phyloP scores from a whole-genome alignment of 805 yeast species.

The Torulaspora maleeae region DNA sequence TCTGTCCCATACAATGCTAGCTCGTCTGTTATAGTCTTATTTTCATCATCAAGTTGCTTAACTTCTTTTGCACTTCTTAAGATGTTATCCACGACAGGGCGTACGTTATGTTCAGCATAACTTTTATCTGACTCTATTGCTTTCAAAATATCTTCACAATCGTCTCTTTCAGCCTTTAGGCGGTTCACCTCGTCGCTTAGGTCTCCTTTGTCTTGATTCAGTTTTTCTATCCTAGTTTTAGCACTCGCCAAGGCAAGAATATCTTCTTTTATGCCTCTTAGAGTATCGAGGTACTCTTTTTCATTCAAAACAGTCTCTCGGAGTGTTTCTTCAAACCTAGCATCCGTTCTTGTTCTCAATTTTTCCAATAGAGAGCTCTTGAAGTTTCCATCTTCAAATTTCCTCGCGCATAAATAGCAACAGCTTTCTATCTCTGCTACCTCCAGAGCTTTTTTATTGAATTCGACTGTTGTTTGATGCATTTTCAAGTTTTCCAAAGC shows the following conservation, averaged over 20 bases:
- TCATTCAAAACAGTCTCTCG: conserved; percentile 34
- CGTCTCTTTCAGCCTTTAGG: conserved; percentile 22
- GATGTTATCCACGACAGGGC: conserved; percentile 31
- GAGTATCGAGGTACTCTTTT: conserved; percentile 28
- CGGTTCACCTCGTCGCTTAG: conserved; percentile 7
- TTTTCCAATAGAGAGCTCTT: conserved; percentile 29
- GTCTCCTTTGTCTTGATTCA: conserved; percentile 10
- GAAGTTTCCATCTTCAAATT: conserved; percentile 44
- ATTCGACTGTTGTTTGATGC: conserved; percentile 61
- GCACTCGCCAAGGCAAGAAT: conserved; percentile 14
- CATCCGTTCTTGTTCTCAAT: conserved; percentile 32
- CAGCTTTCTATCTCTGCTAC: conserved; percentile 52
- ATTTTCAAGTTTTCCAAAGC: conserved; percentile 65
- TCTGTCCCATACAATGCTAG: conserved; percentile 21
- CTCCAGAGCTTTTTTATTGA: conserved; percentile 64
- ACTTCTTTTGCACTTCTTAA: conserved; percentile 27
- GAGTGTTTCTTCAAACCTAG: conserved; percentile 33
- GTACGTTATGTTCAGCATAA: conserved; percentile 23
- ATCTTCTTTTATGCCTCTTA: conserved; percentile 24
- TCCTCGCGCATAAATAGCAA: conserved; percentile 71
- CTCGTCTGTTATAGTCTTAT: conserved; percentile 26
- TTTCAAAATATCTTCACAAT: conserved; percentile 30
- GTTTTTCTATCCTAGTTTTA: conserved; percentile 11
- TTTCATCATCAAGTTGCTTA: conserved; percentile 18
- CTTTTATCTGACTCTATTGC: conserved; percentile 17